Percentiles rank a stretch among this genome's conserved stretches.
Conservation (phyloP, 257 asterid species). For the Solanum peruvianum region DNA sequence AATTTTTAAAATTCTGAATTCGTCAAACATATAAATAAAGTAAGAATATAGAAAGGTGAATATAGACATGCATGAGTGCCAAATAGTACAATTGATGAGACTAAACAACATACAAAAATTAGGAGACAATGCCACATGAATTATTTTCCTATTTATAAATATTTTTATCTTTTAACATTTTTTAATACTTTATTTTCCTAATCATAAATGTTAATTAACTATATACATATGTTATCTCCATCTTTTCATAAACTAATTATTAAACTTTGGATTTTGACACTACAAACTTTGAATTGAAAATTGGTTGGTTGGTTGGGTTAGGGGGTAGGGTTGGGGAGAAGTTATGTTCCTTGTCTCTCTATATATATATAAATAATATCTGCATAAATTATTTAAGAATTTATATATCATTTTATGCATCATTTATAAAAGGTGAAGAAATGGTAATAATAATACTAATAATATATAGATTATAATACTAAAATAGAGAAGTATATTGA, state of each 20-base stretch:
- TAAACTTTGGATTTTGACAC: neutral
- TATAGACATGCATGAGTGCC: neutral
- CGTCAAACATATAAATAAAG: neutral
- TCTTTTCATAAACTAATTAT: neutral
- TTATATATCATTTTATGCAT: neutral
- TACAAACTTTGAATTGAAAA: neutral
- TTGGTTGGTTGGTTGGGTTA: neutral
- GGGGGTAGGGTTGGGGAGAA: neutral
- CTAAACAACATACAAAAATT: neutral
- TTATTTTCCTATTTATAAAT: neutral
- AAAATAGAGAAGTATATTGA: no score
- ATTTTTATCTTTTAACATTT: neutral
- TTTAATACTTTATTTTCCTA: neutral
- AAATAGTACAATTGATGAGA: neutral
- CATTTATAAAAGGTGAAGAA: neutral
- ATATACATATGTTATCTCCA: neutral
- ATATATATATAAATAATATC: neutral
- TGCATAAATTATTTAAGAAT: neutral
- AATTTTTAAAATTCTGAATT: neutral
- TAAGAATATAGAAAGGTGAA: neutral
- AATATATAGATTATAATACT: neutral
- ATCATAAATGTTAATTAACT: neutral
- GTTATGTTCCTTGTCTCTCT: neutral
- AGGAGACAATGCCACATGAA: neutral
- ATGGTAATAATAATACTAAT: neutral